A percentile compares a stretch with the other conserved stretches of the same genome.
These are phyloP conservation scores for Pelargonium fulgidum DNA, from an alignment of 441 rosid species.

Conservation along the genomic window DNA sequence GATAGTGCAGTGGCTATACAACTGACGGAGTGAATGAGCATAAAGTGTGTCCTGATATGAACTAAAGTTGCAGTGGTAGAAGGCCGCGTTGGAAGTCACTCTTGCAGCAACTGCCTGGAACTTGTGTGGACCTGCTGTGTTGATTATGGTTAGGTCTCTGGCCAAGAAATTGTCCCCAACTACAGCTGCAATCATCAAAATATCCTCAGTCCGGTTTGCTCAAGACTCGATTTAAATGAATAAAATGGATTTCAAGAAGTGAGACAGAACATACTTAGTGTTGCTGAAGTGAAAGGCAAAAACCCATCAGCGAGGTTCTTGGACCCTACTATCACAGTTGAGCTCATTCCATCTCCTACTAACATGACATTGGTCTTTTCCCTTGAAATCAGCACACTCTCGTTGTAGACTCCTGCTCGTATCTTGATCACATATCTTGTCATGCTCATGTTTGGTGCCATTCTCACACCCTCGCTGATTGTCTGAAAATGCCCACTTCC, in stretches of 20 bases:
- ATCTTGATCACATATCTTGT: conserved; percentile 23
- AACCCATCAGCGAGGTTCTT: conserved; percentile 29
- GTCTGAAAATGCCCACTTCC: conserved; percentile 28
- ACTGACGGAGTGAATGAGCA: conserved; percentile 45
- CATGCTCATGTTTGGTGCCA: conserved; percentile 22
- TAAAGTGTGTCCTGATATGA: conserved; percentile 51
- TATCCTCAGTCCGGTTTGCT: not conserved
- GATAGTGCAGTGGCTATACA: conserved; percentile 42
- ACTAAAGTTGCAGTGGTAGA: conserved; percentile 42
- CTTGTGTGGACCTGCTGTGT: conserved; percentile 41
- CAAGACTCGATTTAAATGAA: not conserved
- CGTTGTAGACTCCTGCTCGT: conserved; percentile 29
- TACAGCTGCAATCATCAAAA: conserved; percentile 27
- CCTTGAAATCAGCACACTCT: conserved; percentile 22
- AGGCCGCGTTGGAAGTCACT: conserved; percentile 44
- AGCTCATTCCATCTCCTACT: conserved; percentile 30
- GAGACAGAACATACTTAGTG: conserved; percentile 19
- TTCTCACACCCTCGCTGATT: conserved; percentile 23
- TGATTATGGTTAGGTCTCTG: conserved; percentile 41
- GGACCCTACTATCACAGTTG: conserved; percentile 27
- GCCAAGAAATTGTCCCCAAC: conserved; percentile 45
- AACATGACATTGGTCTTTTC: conserved; percentile 28
- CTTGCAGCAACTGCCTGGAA: conserved; percentile 56
- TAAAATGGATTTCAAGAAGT: not conserved
- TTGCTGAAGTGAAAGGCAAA: conserved; percentile 28